phyloP scores from a whole-genome alignment of 768 basidiomycete genomes.

The Tulasnella sp. region DNA sequence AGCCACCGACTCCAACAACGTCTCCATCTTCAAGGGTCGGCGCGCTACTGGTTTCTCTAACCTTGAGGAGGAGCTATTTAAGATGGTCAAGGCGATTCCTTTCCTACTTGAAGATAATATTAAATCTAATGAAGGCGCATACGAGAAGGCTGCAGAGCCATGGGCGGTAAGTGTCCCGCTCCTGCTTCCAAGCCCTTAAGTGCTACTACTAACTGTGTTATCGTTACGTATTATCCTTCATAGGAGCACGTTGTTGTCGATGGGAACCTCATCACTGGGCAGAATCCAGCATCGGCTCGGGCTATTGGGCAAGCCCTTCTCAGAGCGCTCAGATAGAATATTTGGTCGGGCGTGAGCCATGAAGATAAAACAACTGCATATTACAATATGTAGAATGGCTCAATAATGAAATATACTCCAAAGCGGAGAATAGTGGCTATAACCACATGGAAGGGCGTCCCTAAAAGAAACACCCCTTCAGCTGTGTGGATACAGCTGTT shows the following conservation, averaged over 20 bases:
- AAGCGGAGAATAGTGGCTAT: too few species aligned
- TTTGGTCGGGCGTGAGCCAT: slow-evolving; percentile 15
- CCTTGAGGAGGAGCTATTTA: slow-evolving; percentile 45
- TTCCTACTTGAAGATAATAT: slow-evolving; percentile 64
- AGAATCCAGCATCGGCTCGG: slow-evolving; percentile 59
- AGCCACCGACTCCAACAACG: slow-evolving; percentile 42
- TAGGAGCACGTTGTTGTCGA: slow-evolving; percentile 42
- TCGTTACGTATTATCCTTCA: background rate
- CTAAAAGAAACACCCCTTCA: too few species aligned
- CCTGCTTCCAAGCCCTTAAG: slow-evolving; percentile 19
- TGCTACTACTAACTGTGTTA: too few species aligned
- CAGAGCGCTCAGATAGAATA: slow-evolving; percentile 32
- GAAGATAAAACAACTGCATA: too few species aligned
- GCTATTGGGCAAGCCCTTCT: slow-evolving; percentile 46
- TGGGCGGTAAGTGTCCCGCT: slow-evolving; percentile 41
- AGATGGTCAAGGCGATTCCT: slow-evolving; percentile 42
- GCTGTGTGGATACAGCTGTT: too few species aligned
- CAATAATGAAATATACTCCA: too few species aligned
- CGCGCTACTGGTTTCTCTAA: slow-evolving; percentile 60
- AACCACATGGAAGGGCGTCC: too few species aligned
- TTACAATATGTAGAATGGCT: too few species aligned
- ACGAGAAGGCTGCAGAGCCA: slow-evolving; percentile 42
- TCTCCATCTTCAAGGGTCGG: slow-evolving; percentile 53
- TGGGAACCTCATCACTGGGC: slow-evolving; percentile 55
- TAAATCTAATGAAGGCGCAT: slow-evolving; percentile 50